phyloP scores from a whole-genome alignment of 129 eudicot genomes.

The Silybum marianum region DNA sequence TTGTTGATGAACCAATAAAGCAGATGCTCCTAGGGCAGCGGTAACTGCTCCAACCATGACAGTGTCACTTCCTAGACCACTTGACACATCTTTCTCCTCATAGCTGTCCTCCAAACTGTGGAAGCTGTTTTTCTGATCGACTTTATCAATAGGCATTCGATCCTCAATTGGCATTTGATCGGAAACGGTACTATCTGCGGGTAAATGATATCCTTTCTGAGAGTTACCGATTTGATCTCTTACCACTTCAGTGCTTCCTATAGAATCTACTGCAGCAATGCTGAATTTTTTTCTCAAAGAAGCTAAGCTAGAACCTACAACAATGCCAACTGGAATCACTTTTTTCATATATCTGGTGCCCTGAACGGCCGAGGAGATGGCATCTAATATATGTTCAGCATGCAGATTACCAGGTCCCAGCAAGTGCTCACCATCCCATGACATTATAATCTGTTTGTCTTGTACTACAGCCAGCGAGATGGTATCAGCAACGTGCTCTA shows the following conservation, averaged over 20 bases:
- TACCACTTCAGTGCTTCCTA: conserved; percentile 20
- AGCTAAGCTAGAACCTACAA: conserved; percentile 85
- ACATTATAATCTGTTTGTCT: conserved; percentile 36
- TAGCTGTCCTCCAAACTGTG: conserved; percentile 21
- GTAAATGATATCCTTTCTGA: conserved; percentile 25
- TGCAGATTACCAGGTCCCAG: conserved; percentile 42
- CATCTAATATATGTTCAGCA: conserved; percentile 52
- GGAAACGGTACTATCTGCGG: conserved; percentile 22
- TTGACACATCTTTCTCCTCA: conserved; percentile 31
- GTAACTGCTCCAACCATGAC: conserved; percentile 90
- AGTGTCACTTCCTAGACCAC: conserved; percentile 29
- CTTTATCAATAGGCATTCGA: conserved; percentile 25
- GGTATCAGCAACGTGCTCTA: conserved; percentile 62
- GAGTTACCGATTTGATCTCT: conserved; percentile 28
- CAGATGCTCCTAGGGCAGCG: conserved; percentile 96
- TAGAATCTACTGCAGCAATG: conserved; percentile 36
- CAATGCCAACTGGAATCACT: conserved; percentile 80
- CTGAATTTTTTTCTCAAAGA: conserved; percentile 52
- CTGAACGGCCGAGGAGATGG: conserved; percentile 61
- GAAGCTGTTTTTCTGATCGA: conserved; percentile 26
- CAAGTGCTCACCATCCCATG: conserved; percentile 33
- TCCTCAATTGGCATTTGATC: conserved; percentile 28
- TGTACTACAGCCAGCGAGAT: conserved; percentile 53
- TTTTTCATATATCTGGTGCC: conserved; percentile 61
- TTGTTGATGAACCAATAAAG: conserved; percentile 67